A percentile compares a stretch with the other conserved stretches of the same genome.
phyloP scores from a whole-genome alignment of 306 rosid species.

The Sphenostylis stenocarpa region DNA sequence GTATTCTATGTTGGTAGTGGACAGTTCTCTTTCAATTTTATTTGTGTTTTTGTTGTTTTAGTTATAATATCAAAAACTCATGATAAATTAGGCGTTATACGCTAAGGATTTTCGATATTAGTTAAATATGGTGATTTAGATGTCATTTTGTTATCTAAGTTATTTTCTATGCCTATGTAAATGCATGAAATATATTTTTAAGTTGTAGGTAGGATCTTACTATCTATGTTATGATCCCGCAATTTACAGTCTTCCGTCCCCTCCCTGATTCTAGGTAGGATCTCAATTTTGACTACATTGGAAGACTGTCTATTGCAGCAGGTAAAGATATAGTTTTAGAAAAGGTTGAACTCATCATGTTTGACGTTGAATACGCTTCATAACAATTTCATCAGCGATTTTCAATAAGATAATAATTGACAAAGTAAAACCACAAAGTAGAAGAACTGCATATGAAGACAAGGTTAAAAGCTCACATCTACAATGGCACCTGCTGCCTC shows the following conservation, averaged over 20 bases:
- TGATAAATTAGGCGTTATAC: not conserved
- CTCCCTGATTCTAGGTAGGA: not conserved
- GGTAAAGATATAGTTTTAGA: not conserved
- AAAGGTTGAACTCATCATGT: not conserved
- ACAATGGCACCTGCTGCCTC: constrained; percentile 92
- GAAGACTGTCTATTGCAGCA: not conserved
- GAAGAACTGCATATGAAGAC: not conserved
- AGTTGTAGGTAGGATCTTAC: not conserved
- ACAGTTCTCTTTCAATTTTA: not conserved
- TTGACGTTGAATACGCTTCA: not conserved
- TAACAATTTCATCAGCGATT: not conserved
- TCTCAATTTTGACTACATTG: not conserved
- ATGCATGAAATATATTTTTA: not conserved
- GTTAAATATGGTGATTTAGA: not conserved
- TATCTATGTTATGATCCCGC: not conserved
- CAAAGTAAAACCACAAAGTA: constrained; percentile 9
- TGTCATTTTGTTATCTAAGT: not conserved
- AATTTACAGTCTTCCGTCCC: not conserved
- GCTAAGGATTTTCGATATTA: not conserved
- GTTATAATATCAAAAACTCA: not conserved
- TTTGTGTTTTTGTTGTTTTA: not conserved
- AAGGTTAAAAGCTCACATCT: constrained; percentile 52
- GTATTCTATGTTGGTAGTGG: not conserved
- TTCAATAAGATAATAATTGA: not conserved
- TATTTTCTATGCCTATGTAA: not conserved